phyloP scores from a whole-genome alignment of 805 yeast species.

The Metschnikowia rubicola region DNA sequence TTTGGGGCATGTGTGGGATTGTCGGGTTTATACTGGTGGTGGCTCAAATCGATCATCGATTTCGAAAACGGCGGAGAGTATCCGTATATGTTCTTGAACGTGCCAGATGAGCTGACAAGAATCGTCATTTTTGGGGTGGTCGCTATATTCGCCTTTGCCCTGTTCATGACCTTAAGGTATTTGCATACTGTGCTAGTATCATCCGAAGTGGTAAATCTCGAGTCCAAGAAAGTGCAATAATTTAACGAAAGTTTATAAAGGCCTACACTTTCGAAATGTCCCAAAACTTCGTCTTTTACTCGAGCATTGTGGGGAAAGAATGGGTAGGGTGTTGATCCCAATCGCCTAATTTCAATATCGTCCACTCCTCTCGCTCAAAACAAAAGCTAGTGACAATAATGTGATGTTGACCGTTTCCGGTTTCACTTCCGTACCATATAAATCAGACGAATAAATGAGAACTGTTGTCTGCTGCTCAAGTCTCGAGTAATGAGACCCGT shows the following conservation, averaged over 20 bases:
- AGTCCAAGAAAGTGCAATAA: not conserved
- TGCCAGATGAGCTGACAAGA: slow-evolving; percentile 40
- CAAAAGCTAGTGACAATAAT: too few species aligned
- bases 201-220: not conserved
- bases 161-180: slow-evolving; percentile 27
- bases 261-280: not conserved
- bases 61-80: slow-evolving; percentile 46
- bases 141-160: slow-evolving; percentile 29
- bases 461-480: too few species aligned
- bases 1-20: slow-evolving; percentile 36
- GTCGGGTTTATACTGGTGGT: slow-evolving; percentile 51
- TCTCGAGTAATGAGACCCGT: too few species aligned
- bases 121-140: slow-evolving; percentile 48
- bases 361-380: too few species aligned
- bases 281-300: too few species aligned
- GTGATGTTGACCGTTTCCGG: too few species aligned
- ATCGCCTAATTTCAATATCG: too few species aligned
- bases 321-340: too few species aligned
- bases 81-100: slow-evolving; percentile 70
- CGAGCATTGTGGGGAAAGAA: too few species aligned
- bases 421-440: too few species aligned
- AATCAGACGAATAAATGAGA: too few species aligned
- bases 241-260: not conserved
- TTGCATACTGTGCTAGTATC: slow-evolving; percentile 21
- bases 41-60: slow-evolving; percentile 47